Evolutionary conservation across 805 yeast species (phyloP), one percentile per base, ranked within the genome.

Genomic region (Jamesozyma lodderae): DNA sequence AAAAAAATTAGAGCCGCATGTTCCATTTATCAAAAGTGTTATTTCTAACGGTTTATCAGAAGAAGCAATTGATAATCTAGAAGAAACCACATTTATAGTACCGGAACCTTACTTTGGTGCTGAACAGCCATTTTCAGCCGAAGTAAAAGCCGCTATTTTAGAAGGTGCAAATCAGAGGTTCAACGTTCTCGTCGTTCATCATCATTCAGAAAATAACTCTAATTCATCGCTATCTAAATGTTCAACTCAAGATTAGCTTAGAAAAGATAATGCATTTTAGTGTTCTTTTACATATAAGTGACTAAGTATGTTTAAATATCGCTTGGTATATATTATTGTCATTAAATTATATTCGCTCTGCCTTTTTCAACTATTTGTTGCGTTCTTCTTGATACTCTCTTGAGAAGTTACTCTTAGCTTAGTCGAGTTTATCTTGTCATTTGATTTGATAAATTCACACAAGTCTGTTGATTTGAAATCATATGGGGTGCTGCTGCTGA

Each of bases 401-500:
- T 47, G 53, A 4, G 57, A 54, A 7, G 49, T 40, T 2, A 51
- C 49, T 31, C 60, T 46, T 33, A 59, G 38, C 31, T 49, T 56
- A 1, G 60, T 47, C 4, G 57, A 55, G 37, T 56, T 59, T 8
- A 56, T 37, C 31, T 62, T 65, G 40, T 66, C 67, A 46, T 67
- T 67, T 1, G 63, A 51, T 40, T 55, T 65, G 41, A 81, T 79
- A 56, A 73, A 59, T 38, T 67, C 61, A 1, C 81, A 78, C 36
- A 81, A 60, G 44, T 67, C 64, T 0, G 88, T 80, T 13, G 67
- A 59, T 16, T 60, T 52, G 49, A 81, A 81, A 21, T 62, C 59
- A 53, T 77, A 81, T 4, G 48, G 38, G 0, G 57, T 43, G 34
- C 65, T 66, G 1, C 57, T 59, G 11, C 39, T 44, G 53, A 76